Conservation (phyloP, 2,329 filamentous ascomycete species). For the Neofusicoccum kwambonambiense region DNA sequence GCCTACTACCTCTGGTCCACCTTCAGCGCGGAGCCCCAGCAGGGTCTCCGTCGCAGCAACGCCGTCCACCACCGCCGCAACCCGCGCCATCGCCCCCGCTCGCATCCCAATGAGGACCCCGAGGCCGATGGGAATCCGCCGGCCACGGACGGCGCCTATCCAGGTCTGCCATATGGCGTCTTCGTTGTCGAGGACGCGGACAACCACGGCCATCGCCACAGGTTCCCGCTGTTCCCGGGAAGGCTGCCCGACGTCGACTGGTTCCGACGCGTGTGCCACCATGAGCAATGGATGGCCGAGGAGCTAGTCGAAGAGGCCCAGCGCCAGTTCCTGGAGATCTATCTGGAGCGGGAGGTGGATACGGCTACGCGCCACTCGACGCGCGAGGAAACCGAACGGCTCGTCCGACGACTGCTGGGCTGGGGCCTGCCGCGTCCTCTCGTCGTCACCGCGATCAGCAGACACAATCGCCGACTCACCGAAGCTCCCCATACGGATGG, state of each 20-base stretch:
- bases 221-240: slow-evolving; percentile 7
- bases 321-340: slow-evolving; percentile 12
- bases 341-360: slow-evolving; percentile 7
- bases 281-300: slow-evolving; percentile 3
- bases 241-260: slow-evolving; percentile 8
- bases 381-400: not conserved
- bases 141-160: not conserved
- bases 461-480: not conserved
- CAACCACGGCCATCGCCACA: slow-evolving; percentile 2
- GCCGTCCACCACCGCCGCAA: slow-evolving; percentile 58
- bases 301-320: slow-evolving; percentile 7
- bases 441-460: not conserved
- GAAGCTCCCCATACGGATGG: slow-evolving; percentile 2
- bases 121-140: not conserved
- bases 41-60: slow-evolving; percentile 62
- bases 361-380: not conserved
- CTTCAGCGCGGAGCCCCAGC: slow-evolving; percentile 31
- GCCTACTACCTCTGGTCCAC: slow-evolving; percentile 59
- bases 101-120: slow-evolving; percentile 24
- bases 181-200: slow-evolving; percentile 11
- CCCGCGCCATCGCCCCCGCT: slow-evolving; percentile 25
- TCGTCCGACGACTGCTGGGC: slow-evolving; percentile 1
- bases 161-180: not conserved
- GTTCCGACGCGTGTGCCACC: slow-evolving; percentile 8
- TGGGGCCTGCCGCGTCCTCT: slow-evolving; percentile 11